Evolutionary conservation across 257 asterid species (phyloP).

Genomic region (Plectranthus barbatus): DNA sequence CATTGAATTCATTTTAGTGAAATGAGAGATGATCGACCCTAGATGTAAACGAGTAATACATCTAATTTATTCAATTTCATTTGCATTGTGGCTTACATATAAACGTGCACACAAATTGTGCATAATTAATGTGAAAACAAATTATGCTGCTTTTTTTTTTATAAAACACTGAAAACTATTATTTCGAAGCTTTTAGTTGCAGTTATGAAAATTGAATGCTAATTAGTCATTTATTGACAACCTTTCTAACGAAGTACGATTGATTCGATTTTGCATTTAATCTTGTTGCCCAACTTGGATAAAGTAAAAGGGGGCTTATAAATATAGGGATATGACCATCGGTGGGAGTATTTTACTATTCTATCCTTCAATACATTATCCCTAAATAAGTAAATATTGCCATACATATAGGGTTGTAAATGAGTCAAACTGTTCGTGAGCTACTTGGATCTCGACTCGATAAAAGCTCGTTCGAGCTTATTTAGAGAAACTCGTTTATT

Average conservation of each 20-base stretch:
- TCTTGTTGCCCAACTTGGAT: constrained; percentile 10
- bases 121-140: neutral
- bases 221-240: neutral
- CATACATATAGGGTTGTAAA: too few species aligned
- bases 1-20: too few species aligned
- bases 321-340: neutral
- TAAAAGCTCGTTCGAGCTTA: too few species aligned
- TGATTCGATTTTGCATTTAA: constrained; percentile 16
- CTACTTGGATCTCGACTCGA: too few species aligned
- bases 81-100: neutral
- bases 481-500: too few species aligned
- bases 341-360: too few species aligned
- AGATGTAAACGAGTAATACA: too few species aligned
- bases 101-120: neutral
- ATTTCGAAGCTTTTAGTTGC: neutral
- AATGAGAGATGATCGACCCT: too few species aligned
- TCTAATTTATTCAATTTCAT: too few species aligned
- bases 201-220: constrained; percentile 5
- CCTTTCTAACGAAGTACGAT: neutral
- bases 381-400: too few species aligned
- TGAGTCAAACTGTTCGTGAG: too few species aligned
- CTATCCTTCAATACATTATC: too few species aligned
- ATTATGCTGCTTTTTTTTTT: neutral
- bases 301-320: neutral
- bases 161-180: neutral